These are phyloP conservation scores for Selenicereus undatus DNA, from an alignment of 148 eudicot species.

Conservation along the genomic window DNA sequence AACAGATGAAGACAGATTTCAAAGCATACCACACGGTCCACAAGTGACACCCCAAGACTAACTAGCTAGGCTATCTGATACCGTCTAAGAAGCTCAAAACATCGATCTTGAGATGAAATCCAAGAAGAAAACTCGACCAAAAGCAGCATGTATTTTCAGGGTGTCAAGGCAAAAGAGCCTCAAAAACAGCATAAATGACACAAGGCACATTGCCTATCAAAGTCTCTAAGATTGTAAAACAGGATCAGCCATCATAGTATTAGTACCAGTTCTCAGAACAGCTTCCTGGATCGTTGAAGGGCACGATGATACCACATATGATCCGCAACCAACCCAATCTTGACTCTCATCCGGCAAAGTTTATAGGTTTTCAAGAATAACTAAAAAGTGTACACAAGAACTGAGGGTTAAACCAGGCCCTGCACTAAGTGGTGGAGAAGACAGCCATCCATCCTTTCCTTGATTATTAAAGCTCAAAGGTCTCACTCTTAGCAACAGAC, in stretches of 20 bases:
- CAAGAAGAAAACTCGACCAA: background rate
- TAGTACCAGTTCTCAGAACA: background rate
- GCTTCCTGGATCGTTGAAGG: too few relatives aligned
- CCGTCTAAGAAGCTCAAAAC: too few relatives aligned
- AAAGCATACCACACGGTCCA: background rate
- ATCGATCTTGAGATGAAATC: too few relatives aligned
- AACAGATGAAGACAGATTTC: background rate
- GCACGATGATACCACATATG: too few relatives aligned
- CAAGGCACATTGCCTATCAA: background rate
- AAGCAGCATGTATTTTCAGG: background rate
- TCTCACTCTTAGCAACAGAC: background rate
- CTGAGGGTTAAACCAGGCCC: too few relatives aligned
- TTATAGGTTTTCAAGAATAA: background rate
- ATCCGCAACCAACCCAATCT: too few relatives aligned
- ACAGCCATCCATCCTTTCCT: too few relatives aligned
- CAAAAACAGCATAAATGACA: background rate
- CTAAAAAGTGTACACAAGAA: background rate
- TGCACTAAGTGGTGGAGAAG: background rate
- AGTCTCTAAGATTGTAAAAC: background rate
- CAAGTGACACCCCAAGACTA: too few relatives aligned
- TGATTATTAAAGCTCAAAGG: too few relatives aligned
- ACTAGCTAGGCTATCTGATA: too few relatives aligned
- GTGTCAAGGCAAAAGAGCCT: background rate
- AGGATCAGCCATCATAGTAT: background rate
- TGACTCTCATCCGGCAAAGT: background rate